Evolutionary conservation across 768 basidiomycete genomes (phyloP), one percentile per base, ranked within the genome.

Genomic region (Boletus reticuloceps): DNA sequence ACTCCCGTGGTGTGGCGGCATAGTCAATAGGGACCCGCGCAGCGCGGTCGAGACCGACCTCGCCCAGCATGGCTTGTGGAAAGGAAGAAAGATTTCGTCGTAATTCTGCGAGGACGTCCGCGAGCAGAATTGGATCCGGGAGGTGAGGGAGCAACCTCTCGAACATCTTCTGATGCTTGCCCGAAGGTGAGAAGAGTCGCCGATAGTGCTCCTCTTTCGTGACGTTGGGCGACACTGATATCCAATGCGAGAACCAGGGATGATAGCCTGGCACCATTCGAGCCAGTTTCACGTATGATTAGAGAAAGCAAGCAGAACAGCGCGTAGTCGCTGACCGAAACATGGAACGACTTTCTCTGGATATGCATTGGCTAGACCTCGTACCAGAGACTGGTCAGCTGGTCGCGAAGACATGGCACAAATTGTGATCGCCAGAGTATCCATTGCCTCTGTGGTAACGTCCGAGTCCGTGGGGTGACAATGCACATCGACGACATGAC

Each of bases 181-280:
- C 60, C 12, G 58, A 51, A 36, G 77, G 67, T 10, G 88, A 75
- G 62, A 97, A 88, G 36, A 98, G 78, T 4, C 65, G 65, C 17
- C 79, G 70, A 72, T 97, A 98, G 72, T 98, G 96, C 14, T 77
- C 75, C 59, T 83, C 81, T 66, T 88, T 94, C 20, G 80, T 75
- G 29, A 69, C 55, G 10, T 42, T 59, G 14, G 70, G 64, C 46
- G 61, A 68, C 51, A 81, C 63, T 31, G 88, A 80, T 63, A 97
- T 91, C 58, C 79, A 79, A 69, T 97, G 85, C 3, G 86, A 80
- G 72, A 91, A 95, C 96, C 96, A 98, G 2, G 96, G 96, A 68
- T 98, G 96, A 64, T 93, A 86, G 43, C 95, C 91, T 94, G 63
- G n/a, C 47, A 20, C 20, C 45, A 34, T 37, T 29, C 29, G 29